Evolutionary conservation across 169 alveolate species (phyloP), one percentile per base, ranked within the genome.

Genomic region (Cryptosporidium andersoni): DNA sequence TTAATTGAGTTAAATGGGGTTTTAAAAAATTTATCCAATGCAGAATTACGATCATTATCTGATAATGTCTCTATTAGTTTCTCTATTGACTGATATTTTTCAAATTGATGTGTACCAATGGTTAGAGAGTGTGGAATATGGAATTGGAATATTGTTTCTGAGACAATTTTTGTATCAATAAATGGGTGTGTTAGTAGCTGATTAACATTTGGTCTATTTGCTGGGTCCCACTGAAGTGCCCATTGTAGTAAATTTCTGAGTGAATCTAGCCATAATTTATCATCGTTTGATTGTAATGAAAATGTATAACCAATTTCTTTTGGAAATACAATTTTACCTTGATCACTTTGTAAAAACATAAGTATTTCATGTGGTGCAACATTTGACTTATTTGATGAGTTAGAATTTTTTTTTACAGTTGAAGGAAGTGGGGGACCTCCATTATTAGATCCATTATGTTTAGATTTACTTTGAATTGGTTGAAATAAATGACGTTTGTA

Each of bases 181-280:
- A 74, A 74, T 11, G 85, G 85, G 34, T 74, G 85, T 25, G 67
- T 55, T 16, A 74, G 52, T 25, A 74, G 62, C 51, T 74, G 85
- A 60, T 74, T 74, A 34, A 74, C 85, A 58, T 74, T 74, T 12
- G 85, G 85, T 40, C 85, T 74, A n/a, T 74, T 74, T n/a, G 55
- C 14, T n/a, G 85, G 85, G 60, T 74, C 85, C 85, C 85, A 74
- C 6, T 74, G 85, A 5, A 74, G 36, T 43, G 85, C 47, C 85
- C 85, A 74, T 45, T 74, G 55, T 37, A 74, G 48, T 12, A 74
- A 14, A 74, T 74, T 42, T 43, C 85, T 74, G 3, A 74, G 49
- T 6, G 85, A 55, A 48, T 74, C 85, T 58, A 74, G 60, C 85
- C 85, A 74, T 4, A 74, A 42, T 2, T 47, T 12, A 25, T 74